Percentiles rank a stretch among this genome's conserved stretches.
phyloP scores from a whole-genome alignment of 208 protist genomes.

The Vickermania ingenoplastis region DNA sequence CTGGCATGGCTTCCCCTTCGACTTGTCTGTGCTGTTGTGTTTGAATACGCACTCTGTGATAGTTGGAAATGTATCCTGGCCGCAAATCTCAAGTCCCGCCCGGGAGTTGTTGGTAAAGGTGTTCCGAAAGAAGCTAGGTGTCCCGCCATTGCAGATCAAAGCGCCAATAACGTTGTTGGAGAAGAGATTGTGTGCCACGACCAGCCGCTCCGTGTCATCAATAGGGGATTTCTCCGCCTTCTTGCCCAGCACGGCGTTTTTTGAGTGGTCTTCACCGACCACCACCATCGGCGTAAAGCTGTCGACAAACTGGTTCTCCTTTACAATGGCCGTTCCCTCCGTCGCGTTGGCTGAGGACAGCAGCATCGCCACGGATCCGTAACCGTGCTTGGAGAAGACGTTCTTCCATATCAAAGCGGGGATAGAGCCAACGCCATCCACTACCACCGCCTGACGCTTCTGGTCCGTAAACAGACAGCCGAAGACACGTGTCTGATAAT shows the following conservation, averaged over 20 bases:
- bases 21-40: slow-evolving; percentile 12
- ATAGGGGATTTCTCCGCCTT: not conserved
- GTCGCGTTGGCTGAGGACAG: not conserved
- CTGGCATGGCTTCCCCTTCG: not conserved
- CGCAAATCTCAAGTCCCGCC: slow-evolving; percentile 59
- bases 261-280: not conserved
- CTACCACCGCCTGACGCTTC: slow-evolving; percentile 23
- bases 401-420: slow-evolving; percentile 42
- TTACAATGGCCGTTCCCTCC: not conserved
- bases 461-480: slow-evolving; percentile 22
- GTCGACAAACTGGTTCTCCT: not conserved
- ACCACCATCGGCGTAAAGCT: slow-evolving; percentile 2
- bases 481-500: slow-evolving; percentile 4
- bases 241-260: not conserved
- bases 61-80: slow-evolving; percentile 26
- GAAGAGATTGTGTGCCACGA: slow-evolving; percentile 52
- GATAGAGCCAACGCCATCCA: slow-evolving; percentile 17
- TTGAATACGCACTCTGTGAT: slow-evolving; percentile 55
- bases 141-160: slow-evolving; percentile 48
- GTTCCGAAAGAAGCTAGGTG: slow-evolving; percentile 44
- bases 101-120: slow-evolving; percentile 63
- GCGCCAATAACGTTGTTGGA: slow-evolving; percentile 63
- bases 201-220: not conserved
- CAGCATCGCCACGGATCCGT: not conserved
- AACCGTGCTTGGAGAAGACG: slow-evolving; percentile 20